Base-by-base conservation (phyloP, 2,329 filamentous ascomycete genomes). In the Aspergillus brunneoviolaceus region DNA sequence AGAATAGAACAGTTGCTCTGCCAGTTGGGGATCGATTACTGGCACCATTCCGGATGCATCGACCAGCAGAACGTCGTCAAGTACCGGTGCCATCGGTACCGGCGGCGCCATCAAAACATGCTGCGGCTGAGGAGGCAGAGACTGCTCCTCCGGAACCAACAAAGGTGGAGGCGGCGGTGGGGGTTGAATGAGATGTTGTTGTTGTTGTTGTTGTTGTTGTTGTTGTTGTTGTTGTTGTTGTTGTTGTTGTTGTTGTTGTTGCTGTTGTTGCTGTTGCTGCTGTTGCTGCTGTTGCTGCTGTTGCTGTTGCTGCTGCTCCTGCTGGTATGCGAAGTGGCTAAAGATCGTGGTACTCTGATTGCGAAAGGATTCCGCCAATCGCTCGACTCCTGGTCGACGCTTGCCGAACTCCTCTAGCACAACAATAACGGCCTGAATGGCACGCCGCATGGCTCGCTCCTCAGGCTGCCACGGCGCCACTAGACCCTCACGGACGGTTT, bases 361-460 rank as follows among this genome's bases (percentile, higher is more conserved):
- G 10, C 72, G 72, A 50, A 76, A 77, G 7, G 74, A 74, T 61
- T 73, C 73, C 3, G 70, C 73, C 21, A 77, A 61, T 42, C 72
- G 70, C 25, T 77, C 74, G 11, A 76, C 74, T 0, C 74, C 74
- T 4, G 72, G 69, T 5, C 74, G 71, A 33, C 74, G 71, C 61
- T 76, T 74, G 27, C 74, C 73, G 60, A 76, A 77, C 45, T 76
- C 73, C 60, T 76, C 74, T 21, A 77, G 62, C 10, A 77, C 63
- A 2, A 76, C 71, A 2, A 76, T 65, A 3, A 74, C 73, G 1
- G 71, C 74, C 54, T 77, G 74, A 35, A 74, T 75, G 3, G 65
- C 74, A 6, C 72, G 70, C 11, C 73, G 73, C 70, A 76, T 74
- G 58, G 65, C 71, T 54, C 74, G 71, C 23, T 74, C 74, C 23